A percentile compares a stretch with the other conserved stretches of the same genome.
These are phyloP conservation scores for Chaetomiaceae sp. DNA, from an alignment of 2,329 filamentous ascomycete genomes.

Conservation along the genomic window DNA sequence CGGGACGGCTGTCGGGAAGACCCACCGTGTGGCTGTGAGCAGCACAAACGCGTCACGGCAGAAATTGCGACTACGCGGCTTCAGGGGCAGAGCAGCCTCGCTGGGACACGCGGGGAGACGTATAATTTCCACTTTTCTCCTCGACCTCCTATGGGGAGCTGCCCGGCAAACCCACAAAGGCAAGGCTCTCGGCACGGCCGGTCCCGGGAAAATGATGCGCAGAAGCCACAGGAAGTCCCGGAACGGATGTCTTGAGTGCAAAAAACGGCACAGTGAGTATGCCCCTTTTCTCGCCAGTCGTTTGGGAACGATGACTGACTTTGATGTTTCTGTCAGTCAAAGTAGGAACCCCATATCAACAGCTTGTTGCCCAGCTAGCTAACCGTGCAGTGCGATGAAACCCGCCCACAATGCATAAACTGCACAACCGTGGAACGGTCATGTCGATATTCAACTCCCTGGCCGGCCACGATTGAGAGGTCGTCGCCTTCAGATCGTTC, in stretches of 20 bases:
- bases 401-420: constrained; percentile 31
- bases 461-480: not conserved
- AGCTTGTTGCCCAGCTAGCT: not conserved
- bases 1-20: too few relatives aligned
- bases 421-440: constrained; percentile 29
- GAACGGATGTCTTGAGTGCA: constrained; percentile 33
- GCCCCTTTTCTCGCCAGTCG: not conserved
- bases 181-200: not conserved
- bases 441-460: constrained; percentile 26
- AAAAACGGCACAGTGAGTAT: constrained; percentile 29
- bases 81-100: not conserved
- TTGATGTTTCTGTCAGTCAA: constrained; percentile 22
- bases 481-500: constrained; percentile 14
- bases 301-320: not conserved
- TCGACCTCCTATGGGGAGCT: not conserved
- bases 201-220: constrained; percentile 21
- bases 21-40: constrained; percentile 11
- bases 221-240: constrained; percentile 31
- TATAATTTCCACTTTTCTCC: not conserved
- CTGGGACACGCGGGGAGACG: not conserved
- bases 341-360: constrained; percentile 20
- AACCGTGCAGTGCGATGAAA: constrained; percentile 30
- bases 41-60: constrained; percentile 10
- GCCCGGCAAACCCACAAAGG: not conserved
- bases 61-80: constrained; percentile 8